Conservation (phyloP, 345 rosid genomes). For the Isatis tinctoria region DNA sequence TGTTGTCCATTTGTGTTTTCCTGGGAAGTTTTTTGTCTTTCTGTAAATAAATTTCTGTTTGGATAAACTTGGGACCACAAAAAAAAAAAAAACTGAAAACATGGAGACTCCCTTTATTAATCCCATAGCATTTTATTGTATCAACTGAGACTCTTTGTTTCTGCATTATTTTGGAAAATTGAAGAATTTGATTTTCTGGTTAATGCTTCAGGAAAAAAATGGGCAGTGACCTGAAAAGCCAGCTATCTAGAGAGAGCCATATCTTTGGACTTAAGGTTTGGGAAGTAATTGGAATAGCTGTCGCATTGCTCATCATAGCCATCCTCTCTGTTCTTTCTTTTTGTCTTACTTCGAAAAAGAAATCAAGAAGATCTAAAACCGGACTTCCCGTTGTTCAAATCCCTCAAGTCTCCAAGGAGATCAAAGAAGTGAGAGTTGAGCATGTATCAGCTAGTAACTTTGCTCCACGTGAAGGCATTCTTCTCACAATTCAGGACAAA, state of each 20-base stretch:
- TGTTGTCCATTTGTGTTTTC: constrained; percentile 10
- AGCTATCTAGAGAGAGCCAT: constrained; percentile 62
- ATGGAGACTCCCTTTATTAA: background rate
- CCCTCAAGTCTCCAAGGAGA: constrained; percentile 84
- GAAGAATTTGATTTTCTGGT: background rate
- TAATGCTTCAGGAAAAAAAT: constrained; percentile 31
- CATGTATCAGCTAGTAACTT: constrained; percentile 66
- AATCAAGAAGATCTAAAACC: constrained; percentile 51
- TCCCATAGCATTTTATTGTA: background rate
- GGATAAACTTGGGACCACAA: constrained; percentile 28
- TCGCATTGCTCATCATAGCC: constrained; percentile 60
- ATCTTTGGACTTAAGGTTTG: constrained; percentile 77
- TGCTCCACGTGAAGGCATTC: constrained; percentile 52
- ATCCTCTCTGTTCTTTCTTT: constrained; percentile 70
- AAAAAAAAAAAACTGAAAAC: background rate
- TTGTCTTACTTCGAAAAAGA: constrained; percentile 68
- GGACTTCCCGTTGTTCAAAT: constrained; percentile 58
- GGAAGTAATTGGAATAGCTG: constrained; percentile 78
- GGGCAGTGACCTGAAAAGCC: constrained; percentile 62
- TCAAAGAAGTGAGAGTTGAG: constrained; percentile 87
- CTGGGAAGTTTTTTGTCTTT: constrained; percentile 8
- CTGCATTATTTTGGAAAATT: background rate
- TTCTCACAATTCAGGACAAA: constrained; percentile 22
- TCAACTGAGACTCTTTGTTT: background rate
- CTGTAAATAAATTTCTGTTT: constrained; percentile 6